Base-by-base conservation (phyloP, 116 monocot species). In the Phalaenopsis hybrid region DNA sequence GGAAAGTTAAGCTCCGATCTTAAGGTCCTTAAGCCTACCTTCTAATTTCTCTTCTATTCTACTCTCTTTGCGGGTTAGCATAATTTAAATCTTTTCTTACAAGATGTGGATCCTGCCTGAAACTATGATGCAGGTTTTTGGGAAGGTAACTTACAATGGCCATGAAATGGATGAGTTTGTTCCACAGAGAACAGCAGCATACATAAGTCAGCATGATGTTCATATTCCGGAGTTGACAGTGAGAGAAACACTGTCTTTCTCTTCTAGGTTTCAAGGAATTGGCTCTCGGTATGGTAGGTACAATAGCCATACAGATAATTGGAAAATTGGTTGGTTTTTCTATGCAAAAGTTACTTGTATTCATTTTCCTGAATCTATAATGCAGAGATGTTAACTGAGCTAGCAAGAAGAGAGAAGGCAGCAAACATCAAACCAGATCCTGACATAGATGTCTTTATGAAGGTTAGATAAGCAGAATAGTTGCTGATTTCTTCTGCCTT, bases 141-240 rank as follows among this genome's bases (percentile, higher is more conserved):
- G 89, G 5, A 81, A 52, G 45, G 79, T 89, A 8, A 81, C 86
- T 12, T 89, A 89, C 80, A 89, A 89, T 73, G 89, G 89, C 0
- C 77, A 86, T 59, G 77, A 1, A 25, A 68, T 89, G 79, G 28
- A 86, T 72, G 89, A 89, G 52, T 86, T 89, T 77, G 84, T 89
- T 3, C 86, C 89, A 44, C 83, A 81, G 55, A 81, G 81, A 79
- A 88, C 88, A 12, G 78, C 88, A 69, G 89, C 86, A 1, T 89
- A 89, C 43, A 84, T 89, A 34, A 80, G 89, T 76, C 86, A 86
- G 51, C 70, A 89, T 78, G 89, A 89, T 81, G 21, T 82, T 1
- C 89, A 89, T 31, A 73, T 80, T 8, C 69, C 80, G 4, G 86
- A 89, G 80, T 69, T 89, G 84, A 89, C 89, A 0, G 89, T 89